These are phyloP conservation scores for Pelargonium australe DNA, from an alignment of 441 rosid genomes.

Conservation along the genomic window DNA sequence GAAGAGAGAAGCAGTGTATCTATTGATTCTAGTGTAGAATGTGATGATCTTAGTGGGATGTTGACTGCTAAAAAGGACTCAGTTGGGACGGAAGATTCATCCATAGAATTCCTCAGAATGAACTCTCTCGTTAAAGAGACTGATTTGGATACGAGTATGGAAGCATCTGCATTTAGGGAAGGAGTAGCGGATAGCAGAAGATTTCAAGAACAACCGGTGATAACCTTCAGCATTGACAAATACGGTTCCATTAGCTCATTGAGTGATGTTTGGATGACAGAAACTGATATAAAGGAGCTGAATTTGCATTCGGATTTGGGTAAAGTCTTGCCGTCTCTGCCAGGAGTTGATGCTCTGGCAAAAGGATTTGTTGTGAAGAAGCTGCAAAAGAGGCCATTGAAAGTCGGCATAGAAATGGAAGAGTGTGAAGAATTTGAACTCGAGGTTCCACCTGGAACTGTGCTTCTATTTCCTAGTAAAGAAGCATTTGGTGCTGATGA, in stretches of 20 bases:
- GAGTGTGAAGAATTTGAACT: constrained; percentile 53
- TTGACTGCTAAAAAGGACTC: background rate
- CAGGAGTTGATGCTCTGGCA: constrained; percentile 38
- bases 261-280: constrained; percentile 28
- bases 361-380: constrained; percentile 61
- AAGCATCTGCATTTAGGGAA: background rate
- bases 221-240: constrained; percentile 34
- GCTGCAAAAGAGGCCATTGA: constrained; percentile 20
- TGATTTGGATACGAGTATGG: background rate
- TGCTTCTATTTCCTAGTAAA: constrained; percentile 56
- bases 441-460: constrained; percentile 55
- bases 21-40: constrained; percentile 10
- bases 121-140: background rate
- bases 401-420: constrained; percentile 22
- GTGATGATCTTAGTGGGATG: constrained; percentile 11
- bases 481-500: constrained; percentile 39
- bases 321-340: constrained; percentile 18
- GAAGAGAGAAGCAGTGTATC: constrained; percentile 14
- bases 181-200: background rate
- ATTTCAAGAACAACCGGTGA: constrained; percentile 23
- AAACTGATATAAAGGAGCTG: constrained; percentile 8
- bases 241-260: constrained; percentile 39
- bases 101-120: background rate
- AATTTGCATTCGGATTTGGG: constrained; percentile 39
- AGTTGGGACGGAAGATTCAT: constrained; percentile 10